Evolutionary conservation across 2,329 filamentous ascomycete genomes (phyloP).

Genomic region (Sphaerulina vaccinii): DNA sequence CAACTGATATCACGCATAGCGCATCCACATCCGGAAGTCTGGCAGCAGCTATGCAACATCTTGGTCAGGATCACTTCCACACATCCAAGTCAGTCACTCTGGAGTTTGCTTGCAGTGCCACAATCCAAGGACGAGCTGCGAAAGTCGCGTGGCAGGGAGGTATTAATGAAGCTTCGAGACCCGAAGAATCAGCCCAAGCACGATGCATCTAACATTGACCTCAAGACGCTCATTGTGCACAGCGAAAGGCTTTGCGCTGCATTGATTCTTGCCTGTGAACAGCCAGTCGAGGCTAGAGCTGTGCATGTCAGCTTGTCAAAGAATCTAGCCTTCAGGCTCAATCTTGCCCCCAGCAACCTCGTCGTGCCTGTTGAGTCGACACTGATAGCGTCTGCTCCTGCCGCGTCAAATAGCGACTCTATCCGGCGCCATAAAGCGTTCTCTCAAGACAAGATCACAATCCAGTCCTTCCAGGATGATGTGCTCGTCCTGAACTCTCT

Average conservation of each 20-base stretch:
- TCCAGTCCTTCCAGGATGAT: slow-evolving; percentile 77
- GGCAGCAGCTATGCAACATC: slow-evolving; percentile 72
- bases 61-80: slow-evolving; percentile 80
- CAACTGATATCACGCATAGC: slow-evolving; percentile 96
- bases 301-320: slow-evolving; percentile 71
- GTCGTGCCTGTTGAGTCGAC: slow-evolving; percentile 87
- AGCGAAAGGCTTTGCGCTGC: slow-evolving; percentile 83
- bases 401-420: slow-evolving; percentile 66
- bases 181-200: slow-evolving; percentile 56
- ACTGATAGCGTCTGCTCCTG: slow-evolving; percentile 76
- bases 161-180: slow-evolving; percentile 45
- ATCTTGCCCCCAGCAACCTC: slow-evolving; percentile 74
- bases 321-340: slow-evolving; percentile 81
- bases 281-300: slow-evolving; percentile 69
- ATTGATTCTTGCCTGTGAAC: slow-evolving; percentile 75
- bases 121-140: slow-evolving; percentile 76
- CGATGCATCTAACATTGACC: slow-evolving; percentile 56
- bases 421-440: slow-evolving; percentile 78
- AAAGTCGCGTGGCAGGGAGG: slow-evolving; percentile 49
- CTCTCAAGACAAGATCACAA: slow-evolving; percentile 79
- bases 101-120: slow-evolving; percentile 84
- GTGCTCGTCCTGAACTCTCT: slow-evolving; percentile 88
- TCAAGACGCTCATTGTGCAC: slow-evolving; percentile 69
- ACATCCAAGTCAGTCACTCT: slow-evolving; percentile 89
- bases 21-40: slow-evolving; percentile 76